Percentiles rank a stretch among this genome's conserved stretches.
phyloP scores from a whole-genome alignment of 352 stramenopile genomes.

The Phytophthora rubi region DNA sequence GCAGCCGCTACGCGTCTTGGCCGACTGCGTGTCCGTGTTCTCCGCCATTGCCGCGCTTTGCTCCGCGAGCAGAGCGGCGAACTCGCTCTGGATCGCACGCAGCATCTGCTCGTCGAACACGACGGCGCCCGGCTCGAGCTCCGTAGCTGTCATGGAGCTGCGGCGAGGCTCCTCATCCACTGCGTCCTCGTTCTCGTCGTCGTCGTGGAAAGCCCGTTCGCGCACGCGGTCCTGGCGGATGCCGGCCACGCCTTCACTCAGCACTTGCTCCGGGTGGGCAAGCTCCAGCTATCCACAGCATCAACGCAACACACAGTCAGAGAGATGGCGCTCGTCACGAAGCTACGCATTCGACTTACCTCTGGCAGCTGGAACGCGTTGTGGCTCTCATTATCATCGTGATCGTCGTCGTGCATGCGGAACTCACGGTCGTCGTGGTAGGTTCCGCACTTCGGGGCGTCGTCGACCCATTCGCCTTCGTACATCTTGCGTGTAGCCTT shows the following conservation, averaged over 20 bases:
- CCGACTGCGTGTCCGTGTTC: constrained; percentile 12
- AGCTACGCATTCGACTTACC: constrained; percentile 22
- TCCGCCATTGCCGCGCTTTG: constrained; percentile 29
- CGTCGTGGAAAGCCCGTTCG: constrained; percentile 50
- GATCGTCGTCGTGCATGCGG: constrained; percentile 42
- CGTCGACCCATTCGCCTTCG: constrained; percentile 90
- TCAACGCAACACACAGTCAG: neutral
- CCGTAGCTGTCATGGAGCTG: constrained; percentile 18
- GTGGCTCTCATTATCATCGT: constrained; percentile 35
- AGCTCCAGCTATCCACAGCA: constrained; percentile 63
- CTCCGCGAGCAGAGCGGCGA: constrained; percentile 45
- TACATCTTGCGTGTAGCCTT: constrained; percentile 86
- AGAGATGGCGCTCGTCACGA: neutral
- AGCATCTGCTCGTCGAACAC: constrained; percentile 73
- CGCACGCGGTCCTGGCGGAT: constrained; percentile 74
- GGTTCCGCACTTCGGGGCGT: constrained; percentile 74
- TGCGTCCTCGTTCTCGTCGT: constrained; percentile 17
- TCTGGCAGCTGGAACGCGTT: constrained; percentile 73
- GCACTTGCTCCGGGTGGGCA: constrained; percentile 67
- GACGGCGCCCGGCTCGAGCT: constrained; percentile 38
- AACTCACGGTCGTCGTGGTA: constrained; percentile 55
- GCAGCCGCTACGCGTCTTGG: constrained; percentile 44
- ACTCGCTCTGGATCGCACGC: constrained; percentile 60
- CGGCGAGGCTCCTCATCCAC: constrained; percentile 12
- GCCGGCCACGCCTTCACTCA: constrained; percentile 73